Percentiles rank a stretch among this genome's conserved stretches.
Conservation (phyloP, 768 basidiomycete species). For the Naganishia vaughanmartiniae region DNA sequence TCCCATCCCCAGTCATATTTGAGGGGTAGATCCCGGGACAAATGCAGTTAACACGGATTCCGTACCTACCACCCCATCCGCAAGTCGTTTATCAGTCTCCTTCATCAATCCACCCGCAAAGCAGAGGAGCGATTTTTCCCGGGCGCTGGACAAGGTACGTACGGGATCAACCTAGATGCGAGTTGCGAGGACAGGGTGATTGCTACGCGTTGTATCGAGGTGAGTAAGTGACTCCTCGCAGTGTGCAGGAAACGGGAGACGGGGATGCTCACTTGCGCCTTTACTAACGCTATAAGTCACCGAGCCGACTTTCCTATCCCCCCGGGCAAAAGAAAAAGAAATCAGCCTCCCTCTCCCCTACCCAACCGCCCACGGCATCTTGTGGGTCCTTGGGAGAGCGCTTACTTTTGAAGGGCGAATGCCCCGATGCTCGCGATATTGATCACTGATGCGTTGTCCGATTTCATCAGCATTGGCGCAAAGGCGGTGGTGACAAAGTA, state of each 20-base stretch:
- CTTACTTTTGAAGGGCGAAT: constrained; percentile 26
- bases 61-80: constrained; percentile 41
- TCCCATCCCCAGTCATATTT: constrained; percentile 46
- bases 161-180: constrained; percentile 27
- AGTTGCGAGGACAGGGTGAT: constrained; percentile 25
- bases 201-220: not conserved
- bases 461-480: constrained; percentile 24
- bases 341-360: not conserved
- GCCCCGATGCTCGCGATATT: constrained; percentile 28
- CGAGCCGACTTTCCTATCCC: constrained; percentile 5
- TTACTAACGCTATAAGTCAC: constrained; percentile 31
- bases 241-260: too few relatives aligned
- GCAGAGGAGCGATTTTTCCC: too few relatives aligned
- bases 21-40: constrained; percentile 47
- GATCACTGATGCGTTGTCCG: constrained; percentile 29
- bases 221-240: not conserved
- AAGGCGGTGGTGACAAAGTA: constrained; percentile 40
- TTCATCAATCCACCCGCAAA: too few relatives aligned
- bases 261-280: constrained; percentile 23
- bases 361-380: too few relatives aligned
- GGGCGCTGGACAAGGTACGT: not conserved
- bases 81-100: too few relatives aligned
- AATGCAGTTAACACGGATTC: constrained; percentile 47
- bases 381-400: too few relatives aligned
- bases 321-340: not conserved